These are phyloP conservation scores for Verticillium alfalfae DNA, from an alignment of 2,329 filamentous ascomycete genomes.

Conservation along the genomic window DNA sequence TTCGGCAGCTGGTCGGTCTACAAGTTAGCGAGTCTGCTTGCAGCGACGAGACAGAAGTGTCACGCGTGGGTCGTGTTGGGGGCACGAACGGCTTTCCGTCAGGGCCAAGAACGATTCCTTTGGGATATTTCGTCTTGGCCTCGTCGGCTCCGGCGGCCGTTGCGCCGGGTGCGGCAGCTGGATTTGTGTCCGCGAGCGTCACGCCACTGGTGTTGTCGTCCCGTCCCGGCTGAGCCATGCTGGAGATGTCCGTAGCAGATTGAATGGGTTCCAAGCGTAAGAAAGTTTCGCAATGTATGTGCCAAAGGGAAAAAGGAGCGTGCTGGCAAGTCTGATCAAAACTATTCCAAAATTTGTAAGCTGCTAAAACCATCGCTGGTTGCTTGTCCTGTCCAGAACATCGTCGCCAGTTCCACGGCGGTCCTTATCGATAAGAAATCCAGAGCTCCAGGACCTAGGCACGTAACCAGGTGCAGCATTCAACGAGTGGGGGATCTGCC, in stretches of 20 bases:
- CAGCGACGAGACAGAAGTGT: neutral
- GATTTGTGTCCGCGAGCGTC: neutral
- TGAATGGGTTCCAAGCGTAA: neutral
- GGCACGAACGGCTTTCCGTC: constrained; percentile 76
- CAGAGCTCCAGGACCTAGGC: neutral
- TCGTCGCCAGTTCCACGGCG: neutral
- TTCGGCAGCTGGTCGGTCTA: constrained; percentile 53
- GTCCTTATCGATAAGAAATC: neutral
- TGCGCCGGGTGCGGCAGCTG: neutral
- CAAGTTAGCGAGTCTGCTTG: neutral
- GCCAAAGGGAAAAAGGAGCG: neutral
- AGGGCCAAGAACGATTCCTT: constrained; percentile 69
- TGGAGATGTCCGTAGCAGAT: neutral
- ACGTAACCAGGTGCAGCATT: neutral
- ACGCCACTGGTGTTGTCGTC: neutral
- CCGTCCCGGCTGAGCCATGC: neutral
- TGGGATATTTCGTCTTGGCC: constrained; percentile 31
- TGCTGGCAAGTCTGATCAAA: neutral
- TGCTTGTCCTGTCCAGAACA: neutral
- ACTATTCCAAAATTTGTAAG: neutral
- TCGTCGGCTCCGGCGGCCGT: neutral
- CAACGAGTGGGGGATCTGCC: neutral
- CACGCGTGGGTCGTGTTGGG: neutral
- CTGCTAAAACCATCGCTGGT: neutral
- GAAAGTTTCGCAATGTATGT: neutral